A percentile compares a stretch with the other conserved stretches of the same genome.
Conservation (phyloP, 2,329 filamentous ascomycete species). For the Fusarium tuaranense region DNA sequence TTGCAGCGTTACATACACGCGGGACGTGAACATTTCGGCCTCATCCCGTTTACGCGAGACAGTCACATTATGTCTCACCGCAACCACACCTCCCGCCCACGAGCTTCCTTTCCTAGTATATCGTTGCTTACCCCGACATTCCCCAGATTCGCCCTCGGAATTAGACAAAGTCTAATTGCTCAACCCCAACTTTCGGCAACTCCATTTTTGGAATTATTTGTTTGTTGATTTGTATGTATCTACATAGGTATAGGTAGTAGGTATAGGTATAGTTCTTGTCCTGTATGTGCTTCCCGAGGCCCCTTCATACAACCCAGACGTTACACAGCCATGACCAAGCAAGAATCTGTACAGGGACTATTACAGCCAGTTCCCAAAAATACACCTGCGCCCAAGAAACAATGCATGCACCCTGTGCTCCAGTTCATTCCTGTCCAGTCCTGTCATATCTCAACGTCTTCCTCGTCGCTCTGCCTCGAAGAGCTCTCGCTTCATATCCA, state of each 20-base stretch:
- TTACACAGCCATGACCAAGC: constrained; percentile 14
- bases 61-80: background rate
- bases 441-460: constrained; percentile 47
- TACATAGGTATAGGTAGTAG: constrained; percentile 33
- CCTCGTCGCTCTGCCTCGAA: constrained; percentile 76
- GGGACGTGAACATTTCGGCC: background rate
- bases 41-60: background rate
- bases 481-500: constrained; percentile 81
- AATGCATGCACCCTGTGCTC: constrained; percentile 28
- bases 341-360: constrained; percentile 31
- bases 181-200: constrained; percentile 5
- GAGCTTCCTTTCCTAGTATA: constrained; percentile 1
- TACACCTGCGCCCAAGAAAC: constrained; percentile 28
- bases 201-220: constrained; percentile 20
- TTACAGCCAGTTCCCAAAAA: constrained; percentile 28
- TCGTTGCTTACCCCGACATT: constrained; percentile 11
- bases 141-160: constrained; percentile 10
- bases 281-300: constrained; percentile 19
- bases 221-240: constrained; percentile 23
- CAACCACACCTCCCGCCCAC: background rate
- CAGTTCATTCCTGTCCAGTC: background rate
- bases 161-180: constrained; percentile 3
- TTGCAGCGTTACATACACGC: background rate
- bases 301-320: constrained; percentile 4
- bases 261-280: constrained; percentile 9